phyloP scores from a whole-genome alignment of 345 rosid species.

The Mangifera indica region DNA sequence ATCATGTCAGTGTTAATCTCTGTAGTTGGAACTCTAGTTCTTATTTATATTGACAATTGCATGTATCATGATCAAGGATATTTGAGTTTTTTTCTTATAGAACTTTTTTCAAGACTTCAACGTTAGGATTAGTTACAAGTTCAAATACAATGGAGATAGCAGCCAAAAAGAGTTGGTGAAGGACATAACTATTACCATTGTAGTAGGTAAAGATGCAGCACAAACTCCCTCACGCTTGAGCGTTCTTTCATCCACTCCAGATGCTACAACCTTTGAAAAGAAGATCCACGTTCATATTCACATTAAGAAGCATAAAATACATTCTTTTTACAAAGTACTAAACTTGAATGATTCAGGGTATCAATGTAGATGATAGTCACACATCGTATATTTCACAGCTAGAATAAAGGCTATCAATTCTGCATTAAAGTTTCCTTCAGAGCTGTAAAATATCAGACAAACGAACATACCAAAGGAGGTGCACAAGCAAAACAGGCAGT shows the following conservation, averaged over 20 bases:
- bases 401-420: constrained; percentile 7
- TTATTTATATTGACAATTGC: too few relatives aligned
- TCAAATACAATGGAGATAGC: background rate
- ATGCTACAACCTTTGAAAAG: constrained; percentile 74
- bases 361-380: background rate
- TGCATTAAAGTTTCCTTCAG: constrained; percentile 1
- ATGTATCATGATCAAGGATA: too few relatives aligned
- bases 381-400: constrained; percentile 1
- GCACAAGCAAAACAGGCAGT: constrained; percentile 99
- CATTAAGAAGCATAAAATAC: constrained; percentile 6
- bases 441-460: constrained; percentile 5
- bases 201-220: constrained; percentile 94
- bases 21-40: too few relatives aligned
- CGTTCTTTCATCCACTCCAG: constrained; percentile 95
- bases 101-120: too few relatives aligned
- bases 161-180: background rate
- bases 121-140: too few relatives aligned
- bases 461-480: constrained; percentile 78
- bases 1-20: too few relatives aligned
- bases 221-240: constrained; percentile 96
- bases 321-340: background rate
- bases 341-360: background rate
- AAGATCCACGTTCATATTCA: background rate
- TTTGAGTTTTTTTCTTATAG: too few relatives aligned
- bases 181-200: constrained; percentile 54